phyloP scores from a whole-genome alignment of 139 green algal species.

The Micromonas commoda region DNA sequence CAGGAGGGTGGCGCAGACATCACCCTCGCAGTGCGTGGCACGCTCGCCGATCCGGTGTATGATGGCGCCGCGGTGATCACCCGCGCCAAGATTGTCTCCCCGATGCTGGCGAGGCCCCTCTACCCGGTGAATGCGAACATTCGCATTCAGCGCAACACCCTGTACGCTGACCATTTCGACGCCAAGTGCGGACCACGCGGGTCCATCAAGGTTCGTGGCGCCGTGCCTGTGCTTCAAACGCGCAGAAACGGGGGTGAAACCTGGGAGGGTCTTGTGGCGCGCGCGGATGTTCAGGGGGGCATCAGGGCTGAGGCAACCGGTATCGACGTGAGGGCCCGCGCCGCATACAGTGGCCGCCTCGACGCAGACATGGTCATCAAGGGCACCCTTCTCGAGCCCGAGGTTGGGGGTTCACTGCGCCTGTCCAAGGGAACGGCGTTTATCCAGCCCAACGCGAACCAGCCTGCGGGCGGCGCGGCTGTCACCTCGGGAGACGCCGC shows the following conservation, averaged over 20 bases:
- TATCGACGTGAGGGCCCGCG: slow-evolving; percentile 61
- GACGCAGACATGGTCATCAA: slow-evolving; percentile 53
- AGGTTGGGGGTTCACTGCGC: slow-evolving; percentile 54
- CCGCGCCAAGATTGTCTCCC: slow-evolving; percentile 49
- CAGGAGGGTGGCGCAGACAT: slow-evolving; percentile 60
- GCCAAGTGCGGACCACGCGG: slow-evolving; percentile 60
- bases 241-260: not conserved
- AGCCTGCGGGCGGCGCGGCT: not conserved
- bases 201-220: slow-evolving; percentile 49
- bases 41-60: slow-evolving; percentile 35
- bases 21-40: slow-evolving; percentile 45
- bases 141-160: slow-evolving; percentile 38
- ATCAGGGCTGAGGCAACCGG: slow-evolving; percentile 39
- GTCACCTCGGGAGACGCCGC: not conserved
- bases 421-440: slow-evolving; percentile 58
- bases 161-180: slow-evolving; percentile 55
- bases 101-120: slow-evolving; percentile 50
- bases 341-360: slow-evolving; percentile 58
- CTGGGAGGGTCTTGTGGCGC: slow-evolving; percentile 19
- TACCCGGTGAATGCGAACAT: slow-evolving; percentile 48
- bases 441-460: slow-evolving; percentile 47
- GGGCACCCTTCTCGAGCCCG: slow-evolving; percentile 50
- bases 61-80: slow-evolving; percentile 42
- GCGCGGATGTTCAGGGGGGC: slow-evolving; percentile 11
- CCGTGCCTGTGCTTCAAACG: slow-evolving; percentile 46